A percentile compares a stretch with the other conserved stretches of the same genome.
Conservation (phyloP, 345 rosid species). For the Euphorbia lathyris region DNA sequence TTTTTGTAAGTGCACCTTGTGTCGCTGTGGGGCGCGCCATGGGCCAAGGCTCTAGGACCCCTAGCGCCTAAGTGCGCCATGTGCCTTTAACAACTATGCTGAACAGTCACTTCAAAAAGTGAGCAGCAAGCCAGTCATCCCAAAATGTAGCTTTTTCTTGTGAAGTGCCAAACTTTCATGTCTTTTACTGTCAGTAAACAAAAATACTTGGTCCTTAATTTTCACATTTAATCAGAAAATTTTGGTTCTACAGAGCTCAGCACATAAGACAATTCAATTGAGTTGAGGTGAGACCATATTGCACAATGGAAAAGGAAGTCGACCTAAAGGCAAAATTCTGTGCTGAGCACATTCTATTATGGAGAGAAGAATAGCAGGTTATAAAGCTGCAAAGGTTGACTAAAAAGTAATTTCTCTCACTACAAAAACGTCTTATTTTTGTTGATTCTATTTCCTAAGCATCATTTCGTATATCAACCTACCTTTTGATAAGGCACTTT, state of each 20-base stretch:
- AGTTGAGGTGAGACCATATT: not conserved
- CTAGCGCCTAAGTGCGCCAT: too few species aligned
- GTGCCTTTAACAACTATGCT: too few species aligned
- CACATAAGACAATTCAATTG: not conserved
- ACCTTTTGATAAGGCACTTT: not conserved
- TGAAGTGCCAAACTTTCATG: not conserved
- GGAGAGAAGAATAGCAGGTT: not conserved
- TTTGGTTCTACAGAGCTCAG: not conserved
- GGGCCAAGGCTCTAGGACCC: too few species aligned
- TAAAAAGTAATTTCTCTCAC: not conserved
- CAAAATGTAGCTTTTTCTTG: not conserved
- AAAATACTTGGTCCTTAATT: not conserved
- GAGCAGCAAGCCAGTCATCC: not conserved
- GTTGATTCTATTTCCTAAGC: not conserved
- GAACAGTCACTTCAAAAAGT: not conserved
- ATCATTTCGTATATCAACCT: not conserved
- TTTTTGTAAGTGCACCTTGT: too few species aligned
- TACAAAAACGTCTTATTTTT: too few species aligned
- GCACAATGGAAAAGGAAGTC: not conserved
- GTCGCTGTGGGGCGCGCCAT: too few species aligned
- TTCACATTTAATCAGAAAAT: not conserved
- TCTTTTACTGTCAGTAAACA: not conserved
- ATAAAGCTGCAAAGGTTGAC: not conserved
- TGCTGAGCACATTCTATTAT: not conserved
- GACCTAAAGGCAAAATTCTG: not conserved